Evolutionary conservation across 495 filamentous ascomycete species (phyloP), one percentile per base, ranked within the genome.

Genomic region (Coniosporium apollinis): DNA sequence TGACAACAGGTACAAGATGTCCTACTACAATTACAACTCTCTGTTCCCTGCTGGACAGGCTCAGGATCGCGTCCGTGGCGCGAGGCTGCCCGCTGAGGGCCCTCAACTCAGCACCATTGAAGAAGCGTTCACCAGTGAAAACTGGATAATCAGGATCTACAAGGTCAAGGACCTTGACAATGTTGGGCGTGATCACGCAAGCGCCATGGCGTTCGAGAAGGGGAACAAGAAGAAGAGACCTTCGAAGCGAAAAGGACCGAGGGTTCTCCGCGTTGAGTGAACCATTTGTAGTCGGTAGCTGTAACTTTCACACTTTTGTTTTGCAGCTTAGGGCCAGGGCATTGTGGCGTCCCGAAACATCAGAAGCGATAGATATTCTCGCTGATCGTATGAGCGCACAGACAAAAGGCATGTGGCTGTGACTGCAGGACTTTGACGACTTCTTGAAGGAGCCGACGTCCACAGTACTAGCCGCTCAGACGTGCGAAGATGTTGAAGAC

Each of bases 61-160:
- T 22, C 64, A 75, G 43, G 91, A 99, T 54, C 79, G 91, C 33
- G 89, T 99, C 37, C 82, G 91, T 39, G 74, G 76, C 38, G 63
- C 70, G 18, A 72, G 69, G 37, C 60, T 96, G n/a, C 91, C 91
- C 14, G 73, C 80, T 5, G 74, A 83, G 42, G 81, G 82, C 3
- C 91, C 91, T 9, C 68, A 78, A 38, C 79, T 99, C 34, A 82
- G 72, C 57, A 87, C 76, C 13, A 55, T 99, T 25, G 91, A 96
- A 51, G 91, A 99, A 58, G 91, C 91, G 1, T 99, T 87, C 60
- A 99, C 91, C 28, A 92, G 82, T 47, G 91, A 99, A 68, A 99
- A 99, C 67, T 99, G 91, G 91, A 99, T 99, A 54, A 94, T 99
- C 54, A 67, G 91, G 34, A 96, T 99, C 54, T 99, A 92, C 66